These are phyloP conservation scores for Wickerhamiella sorbophila DNA, from an alignment of 805 yeast species.

Conservation along the genomic window DNA sequence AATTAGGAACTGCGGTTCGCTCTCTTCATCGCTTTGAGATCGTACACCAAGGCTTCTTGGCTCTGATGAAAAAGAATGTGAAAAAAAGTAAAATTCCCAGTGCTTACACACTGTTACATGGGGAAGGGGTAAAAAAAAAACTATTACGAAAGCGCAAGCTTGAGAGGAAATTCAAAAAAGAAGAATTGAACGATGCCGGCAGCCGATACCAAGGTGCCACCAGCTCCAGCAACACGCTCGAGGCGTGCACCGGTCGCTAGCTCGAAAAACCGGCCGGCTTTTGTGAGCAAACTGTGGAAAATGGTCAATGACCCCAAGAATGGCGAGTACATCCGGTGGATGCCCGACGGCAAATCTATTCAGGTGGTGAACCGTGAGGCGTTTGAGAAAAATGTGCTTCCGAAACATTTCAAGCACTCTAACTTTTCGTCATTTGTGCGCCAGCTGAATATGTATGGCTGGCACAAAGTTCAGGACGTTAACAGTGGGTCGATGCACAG, in stretches of 20 bases:
- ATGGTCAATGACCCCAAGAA: conserved; percentile 81
- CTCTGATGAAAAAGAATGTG: no score
- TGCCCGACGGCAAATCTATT: conserved; percentile 70
- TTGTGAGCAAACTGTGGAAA: conserved; percentile 85
- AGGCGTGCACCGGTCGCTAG: neutral
- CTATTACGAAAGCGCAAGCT: neutral
- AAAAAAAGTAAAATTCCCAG: no score
- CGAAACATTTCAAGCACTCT: conserved; percentile 87
- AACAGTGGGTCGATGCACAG: conserved; percentile 41
- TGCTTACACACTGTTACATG: no score
- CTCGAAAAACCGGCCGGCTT: conserved; percentile 27
- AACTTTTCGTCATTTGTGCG: conserved; percentile 93
- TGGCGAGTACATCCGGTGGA: conserved; percentile 65
- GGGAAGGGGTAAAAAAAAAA: no score
- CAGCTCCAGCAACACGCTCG: conserved; percentile 3
- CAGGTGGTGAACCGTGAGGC: conserved; percentile 69
- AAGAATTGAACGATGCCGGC: neutral
- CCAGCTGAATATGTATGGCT: conserved; percentile 95
- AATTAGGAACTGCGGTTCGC: no score
- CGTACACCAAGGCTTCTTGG: no score
- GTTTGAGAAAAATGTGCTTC: conserved; percentile 72
- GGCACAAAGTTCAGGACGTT: conserved; percentile 96
- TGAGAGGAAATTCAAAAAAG: neutral
- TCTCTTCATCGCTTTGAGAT: no score
- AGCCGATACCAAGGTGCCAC: neutral